Base-by-base conservation (phyloP, 2,329 filamentous ascomycete species). In the Claviceps maximensis region DNA sequence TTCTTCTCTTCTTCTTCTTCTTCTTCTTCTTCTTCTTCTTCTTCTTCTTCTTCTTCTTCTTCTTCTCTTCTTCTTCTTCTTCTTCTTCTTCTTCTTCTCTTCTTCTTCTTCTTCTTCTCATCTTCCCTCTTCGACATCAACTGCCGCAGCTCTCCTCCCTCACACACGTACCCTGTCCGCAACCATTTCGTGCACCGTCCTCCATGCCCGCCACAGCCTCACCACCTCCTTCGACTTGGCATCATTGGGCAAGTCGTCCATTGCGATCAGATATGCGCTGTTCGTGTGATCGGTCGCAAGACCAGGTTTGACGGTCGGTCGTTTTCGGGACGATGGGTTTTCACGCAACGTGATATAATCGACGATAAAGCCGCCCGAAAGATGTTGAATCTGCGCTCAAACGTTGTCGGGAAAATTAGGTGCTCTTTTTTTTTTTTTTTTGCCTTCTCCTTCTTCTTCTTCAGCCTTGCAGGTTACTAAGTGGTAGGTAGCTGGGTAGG, bases 101-200 rank as follows among this genome's bases (percentile, higher is more conserved):
- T 33, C 10, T 12, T 27, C 27, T 7, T 7, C 17, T 33, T 45
- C 21, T 15, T 45, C 17, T 45, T 36, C 12, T 36, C 12, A 10
- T 36, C 12, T 13, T 36, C 15, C 33, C 4, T 36, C 33, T 36
- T 36, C 33, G 15, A 15, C 10, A 36, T 36, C 9, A 36, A 13
- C 10, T 7, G 3, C 4, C 17, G 21, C 21, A 49, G 21, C 36
- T 25, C 31, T n/a, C n/a, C n/a, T n/a, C n/a, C n/a, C n/a, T 10
- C 36, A 42, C 15, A 29, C 29, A 52, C 86, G 63, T 80, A 95
- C 90, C 68, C 91, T 76, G 69, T 97, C 93, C 57, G 80, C 77
- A 61, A 93, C 85, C 91, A 98, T 95, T 77, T 98, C 88, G 70
- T 95, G 89, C 49, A 89, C 83, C 9, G 93, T 98, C 70, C 83